These are phyloP conservation scores for Seiridium cupressi DNA, from an alignment of 2,329 filamentous ascomycete genomes.

Conservation along the genomic window DNA sequence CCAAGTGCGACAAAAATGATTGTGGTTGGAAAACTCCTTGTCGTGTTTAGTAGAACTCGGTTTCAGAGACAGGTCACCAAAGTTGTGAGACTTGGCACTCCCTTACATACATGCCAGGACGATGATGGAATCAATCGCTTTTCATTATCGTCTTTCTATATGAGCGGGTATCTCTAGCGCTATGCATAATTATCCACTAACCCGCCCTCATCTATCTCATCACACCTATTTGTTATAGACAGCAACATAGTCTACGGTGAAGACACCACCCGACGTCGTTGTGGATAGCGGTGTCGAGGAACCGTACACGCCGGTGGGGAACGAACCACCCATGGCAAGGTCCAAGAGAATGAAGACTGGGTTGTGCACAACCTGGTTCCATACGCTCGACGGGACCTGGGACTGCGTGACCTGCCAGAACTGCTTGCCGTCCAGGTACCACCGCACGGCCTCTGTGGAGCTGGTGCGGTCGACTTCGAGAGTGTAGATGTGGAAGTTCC, in stretches of 20 bases:
- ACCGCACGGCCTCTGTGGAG: slow-evolving; percentile 17
- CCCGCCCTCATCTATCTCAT: background rate
- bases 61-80: too few species aligned
- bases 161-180: background rate
- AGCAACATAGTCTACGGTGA: slow-evolving; percentile 16
- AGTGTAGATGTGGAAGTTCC: slow-evolving; percentile 26
- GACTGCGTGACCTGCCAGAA: slow-evolving; percentile 17
- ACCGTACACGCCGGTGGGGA: slow-evolving; percentile 23
- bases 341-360: slow-evolving; percentile 25
- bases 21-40: too few species aligned
- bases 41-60: too few species aligned
- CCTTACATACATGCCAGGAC: too few species aligned
- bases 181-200: background rate
- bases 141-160: background rate
- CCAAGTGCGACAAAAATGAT: too few species aligned
- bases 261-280: slow-evolving; percentile 14
- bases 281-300: slow-evolving; percentile 17
- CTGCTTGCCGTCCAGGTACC: slow-evolving; percentile 21
- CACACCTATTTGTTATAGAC: slow-evolving; percentile 14
- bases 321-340: slow-evolving; percentile 25
- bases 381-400: slow-evolving; percentile 19
- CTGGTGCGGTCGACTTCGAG: slow-evolving; percentile 22
- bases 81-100: too few species aligned
- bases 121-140: too few species aligned
- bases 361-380: slow-evolving; percentile 21